phyloP scores from a whole-genome alignment of 805 yeast species.

The Cyberlindnera xylosilytica region DNA sequence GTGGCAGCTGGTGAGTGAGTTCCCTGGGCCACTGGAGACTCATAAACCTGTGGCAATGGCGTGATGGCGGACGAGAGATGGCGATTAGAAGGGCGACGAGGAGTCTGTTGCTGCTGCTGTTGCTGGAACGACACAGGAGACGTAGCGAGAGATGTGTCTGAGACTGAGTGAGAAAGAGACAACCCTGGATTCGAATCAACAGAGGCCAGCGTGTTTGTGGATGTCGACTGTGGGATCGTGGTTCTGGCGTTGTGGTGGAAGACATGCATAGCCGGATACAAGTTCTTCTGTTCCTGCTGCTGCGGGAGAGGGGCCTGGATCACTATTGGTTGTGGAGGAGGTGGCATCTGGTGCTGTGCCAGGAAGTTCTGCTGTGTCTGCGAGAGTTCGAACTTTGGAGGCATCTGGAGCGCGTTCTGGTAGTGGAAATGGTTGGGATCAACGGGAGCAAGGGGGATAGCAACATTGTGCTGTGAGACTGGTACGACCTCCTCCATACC shows the following conservation, averaged over 20 bases:
- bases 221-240: conserved; percentile 28
- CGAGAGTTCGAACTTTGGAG: conserved; percentile 11
- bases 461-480: conserved; percentile 5
- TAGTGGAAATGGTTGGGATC: conserved; percentile 5
- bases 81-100: conserved; percentile 6
- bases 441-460: conserved; percentile 6
- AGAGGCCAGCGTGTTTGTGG: conserved; percentile 29
- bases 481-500: conserved; percentile 11
- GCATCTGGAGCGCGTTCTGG: conserved; percentile 11
- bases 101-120: conserved; percentile 10
- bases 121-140: conserved; percentile 14
- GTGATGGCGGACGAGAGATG: conserved; percentile 20
- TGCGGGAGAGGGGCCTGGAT: conserved; percentile 1
- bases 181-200: conserved; percentile 30
- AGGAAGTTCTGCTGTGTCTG: conserved; percentile 8
- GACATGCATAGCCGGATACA: conserved; percentile 19
- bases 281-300: conserved; percentile 11
- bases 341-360: conserved; percentile 12
- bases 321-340: conserved; percentile 1
- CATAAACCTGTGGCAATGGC: conserved; percentile 17
- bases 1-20: conserved; percentile 7
- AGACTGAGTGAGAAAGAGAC: conserved; percentile 24
- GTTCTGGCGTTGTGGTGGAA: conserved; percentile 8
- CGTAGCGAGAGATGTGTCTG: conserved; percentile 20
- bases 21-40: conserved; percentile 16